Evolutionary conservation across 768 basidiomycete species (phyloP), one percentile per base, ranked within the genome.

Genomic region (Fibroporia radiculosa): DNA sequence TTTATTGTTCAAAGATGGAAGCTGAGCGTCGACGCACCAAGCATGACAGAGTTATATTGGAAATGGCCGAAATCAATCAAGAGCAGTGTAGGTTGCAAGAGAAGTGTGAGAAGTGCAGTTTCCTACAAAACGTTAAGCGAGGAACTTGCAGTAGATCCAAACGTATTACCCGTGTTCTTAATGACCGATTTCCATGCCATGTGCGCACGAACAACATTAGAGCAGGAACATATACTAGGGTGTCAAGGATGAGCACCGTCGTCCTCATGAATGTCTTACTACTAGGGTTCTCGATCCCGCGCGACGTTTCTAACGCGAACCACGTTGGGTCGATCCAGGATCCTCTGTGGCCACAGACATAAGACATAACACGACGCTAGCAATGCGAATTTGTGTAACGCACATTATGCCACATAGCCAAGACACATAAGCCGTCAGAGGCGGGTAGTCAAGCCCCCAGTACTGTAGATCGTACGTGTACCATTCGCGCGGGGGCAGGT

Each of bases 401-500:
- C 12, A 90, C 89, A 88, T 61, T 37, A 73, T 61, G 6, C 89
- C 89, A 59, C 83, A 91, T 39, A 87, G 25, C 84, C 84, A 93
- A 13, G 88, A 91, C 24, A 82, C 70, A 56, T 93, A 95, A 2
- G 90, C 93, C 2, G 93, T 96, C 49, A 96, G 56, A 3, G 93
- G 93, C 3, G 93, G 93, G 66, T 97, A 97, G 63, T 97, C 93
- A 40, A 97, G 71, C 0, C 90, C 90, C 93, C 93, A 97, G 57
- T 95, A 95, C 27, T 77, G 77, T 24, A 88, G 70, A 56, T 95
- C 88, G 61, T 92, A 88, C 1, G 66, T 80, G 62, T 97, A 97
- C 93, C 93, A 97, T 49, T 83, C 65, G 12, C 65, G 66, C 16
- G 78, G 55, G 0, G 92, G 87, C 0, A 91, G 67, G 57, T 93